Evolutionary conservation across 129 eudicot species (phyloP), one percentile per base, ranked within the genome.

Genomic region (Ambrosia artemisiifolia): DNA sequence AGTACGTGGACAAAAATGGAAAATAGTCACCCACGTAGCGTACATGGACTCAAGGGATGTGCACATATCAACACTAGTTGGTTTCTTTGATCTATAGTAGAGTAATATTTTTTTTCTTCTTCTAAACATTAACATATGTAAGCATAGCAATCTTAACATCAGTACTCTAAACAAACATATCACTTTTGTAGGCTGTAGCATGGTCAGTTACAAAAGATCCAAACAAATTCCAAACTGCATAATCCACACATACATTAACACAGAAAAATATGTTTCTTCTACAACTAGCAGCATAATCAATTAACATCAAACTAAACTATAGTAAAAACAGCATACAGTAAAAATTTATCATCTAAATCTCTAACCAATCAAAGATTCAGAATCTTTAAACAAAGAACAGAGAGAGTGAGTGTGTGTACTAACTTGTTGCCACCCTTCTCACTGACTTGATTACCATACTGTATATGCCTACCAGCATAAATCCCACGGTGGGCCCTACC

Each of bases 341-440:
- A n/a, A n/a, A n/a, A n/a, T n/a, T n/a, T n/a, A n/a, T n/a, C n/a
- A n/a, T n/a, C n/a, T n/a, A n/a, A n/a, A n/a, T n/a, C n/a, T n/a
- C 19, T 70, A 55, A 62, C 20, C 5, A 49, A 18, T 19, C 18
- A 40, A 42, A 63, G 71, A 74, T 63, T 48, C 38, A 63, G 38
- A 73, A 60, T n/a, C n/a, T n/a, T n/a, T n/a, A n/a, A n/a, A n/a
- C n/a, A n/a, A n/a, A n/a, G n/a, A n/a, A n/a, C n/a, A n/a, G n/a
- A n/a, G n/a, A n/a, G n/a, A n/a, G n/a, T n/a, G n/a, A n/a, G n/a
- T n/a, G 48, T 35, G 69, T 3, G 67, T 60, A 81, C 95, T 61
- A 35, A 94, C 98, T 83, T 90, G 90, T 94, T 94, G 74, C 98
- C 98, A 54, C 98, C 98, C 65, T 87, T 87, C 73, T 94, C 98